Conservation (phyloP, 805 yeast species). For the Isabelozyma heimii region DNA sequence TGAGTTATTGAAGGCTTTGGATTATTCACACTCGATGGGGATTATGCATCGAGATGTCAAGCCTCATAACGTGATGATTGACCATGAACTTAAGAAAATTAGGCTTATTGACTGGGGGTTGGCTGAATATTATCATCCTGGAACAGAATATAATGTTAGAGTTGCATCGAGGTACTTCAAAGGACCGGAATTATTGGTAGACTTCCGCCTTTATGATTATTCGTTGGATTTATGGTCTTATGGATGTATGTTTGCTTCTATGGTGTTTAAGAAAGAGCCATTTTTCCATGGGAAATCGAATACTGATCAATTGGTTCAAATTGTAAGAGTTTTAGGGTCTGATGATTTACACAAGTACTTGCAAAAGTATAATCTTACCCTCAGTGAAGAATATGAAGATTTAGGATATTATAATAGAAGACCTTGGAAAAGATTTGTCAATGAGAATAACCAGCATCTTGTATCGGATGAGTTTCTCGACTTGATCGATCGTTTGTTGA, state of each 20-base stretch:
- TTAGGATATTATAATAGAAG: slow-evolving; percentile 64
- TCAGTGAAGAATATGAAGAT: slow-evolving; percentile 78
- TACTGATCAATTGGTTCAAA: slow-evolving; percentile 87
- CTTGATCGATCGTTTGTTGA: slow-evolving; percentile 67
- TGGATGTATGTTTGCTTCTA: slow-evolving; percentile 89
- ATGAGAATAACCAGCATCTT: slow-evolving; percentile 49
- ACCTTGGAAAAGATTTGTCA: slow-evolving; percentile 65
- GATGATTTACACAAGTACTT: slow-evolving; percentile 67
- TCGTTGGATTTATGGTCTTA: slow-evolving; percentile 87
- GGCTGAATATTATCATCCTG: slow-evolving; percentile 90
- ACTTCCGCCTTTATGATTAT: slow-evolving; percentile 81
- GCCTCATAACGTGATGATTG: slow-evolving; percentile 93
- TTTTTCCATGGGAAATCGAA: slow-evolving; percentile 90
- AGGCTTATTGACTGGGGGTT: slow-evolving; percentile 93
- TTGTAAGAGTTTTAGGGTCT: slow-evolving; percentile 84
- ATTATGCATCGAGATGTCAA: slow-evolving; percentile 94
- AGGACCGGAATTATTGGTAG: slow-evolving; percentile 87
- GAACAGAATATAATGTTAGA: slow-evolving; percentile 85
- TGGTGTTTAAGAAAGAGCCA: slow-evolving; percentile 86
- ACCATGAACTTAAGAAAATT: slow-evolving; percentile 59
- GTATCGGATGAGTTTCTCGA: slow-evolving; percentile 60
- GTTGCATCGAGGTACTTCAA: slow-evolving; percentile 91
- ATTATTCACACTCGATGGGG: slow-evolving; percentile 89
- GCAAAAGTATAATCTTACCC: slow-evolving; percentile 62
- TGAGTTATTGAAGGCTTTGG: slow-evolving; percentile 78